Evolutionary conservation across 768 basidiomycete species (phyloP).

Genomic region (Paxillus involutus): DNA sequence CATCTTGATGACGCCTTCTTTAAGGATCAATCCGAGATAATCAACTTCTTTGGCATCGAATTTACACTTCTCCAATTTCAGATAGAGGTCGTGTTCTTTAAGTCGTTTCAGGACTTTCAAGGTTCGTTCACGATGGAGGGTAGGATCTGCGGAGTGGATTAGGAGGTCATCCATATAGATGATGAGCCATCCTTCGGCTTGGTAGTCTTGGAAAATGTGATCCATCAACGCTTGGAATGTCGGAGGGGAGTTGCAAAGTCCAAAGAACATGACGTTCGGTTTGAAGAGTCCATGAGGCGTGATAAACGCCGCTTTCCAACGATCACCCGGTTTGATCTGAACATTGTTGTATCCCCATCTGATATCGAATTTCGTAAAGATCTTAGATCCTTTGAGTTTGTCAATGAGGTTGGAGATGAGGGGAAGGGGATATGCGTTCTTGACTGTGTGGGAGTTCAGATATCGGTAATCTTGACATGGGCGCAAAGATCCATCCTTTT

Average conservation of each 20-base stretch:
- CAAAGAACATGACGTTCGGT: conserved; percentile 21
- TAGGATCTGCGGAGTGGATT: conserved; percentile 7
- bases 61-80: conserved; percentile 32
- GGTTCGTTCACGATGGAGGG: conserved; percentile 11
- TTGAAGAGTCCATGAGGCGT: neutral
- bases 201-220: neutral
- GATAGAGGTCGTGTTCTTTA: conserved; percentile 31
- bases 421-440: neutral
- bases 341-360: conserved; percentile 1
- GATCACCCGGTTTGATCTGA: neutral
- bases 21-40: neutral
- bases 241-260: conserved; percentile 11
- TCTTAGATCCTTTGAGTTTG: neutral
- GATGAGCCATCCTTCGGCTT: conserved; percentile 19
- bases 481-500: neutral
- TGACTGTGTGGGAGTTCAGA: neutral
- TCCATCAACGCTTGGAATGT: conserved; percentile 16
- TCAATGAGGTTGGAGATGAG: neutral
- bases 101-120: conserved; percentile 28
- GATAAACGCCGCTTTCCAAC: neutral
- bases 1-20: conserved; percentile 22
- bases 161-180: conserved; percentile 32
- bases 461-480: too few species aligned
- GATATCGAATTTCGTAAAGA: neutral
- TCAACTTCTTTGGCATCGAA: neutral